Evolutionary conservation across 768 basidiomycete species (phyloP), one percentile per base, ranked within the genome.

Genomic region (Psilocybe sp.): DNA sequence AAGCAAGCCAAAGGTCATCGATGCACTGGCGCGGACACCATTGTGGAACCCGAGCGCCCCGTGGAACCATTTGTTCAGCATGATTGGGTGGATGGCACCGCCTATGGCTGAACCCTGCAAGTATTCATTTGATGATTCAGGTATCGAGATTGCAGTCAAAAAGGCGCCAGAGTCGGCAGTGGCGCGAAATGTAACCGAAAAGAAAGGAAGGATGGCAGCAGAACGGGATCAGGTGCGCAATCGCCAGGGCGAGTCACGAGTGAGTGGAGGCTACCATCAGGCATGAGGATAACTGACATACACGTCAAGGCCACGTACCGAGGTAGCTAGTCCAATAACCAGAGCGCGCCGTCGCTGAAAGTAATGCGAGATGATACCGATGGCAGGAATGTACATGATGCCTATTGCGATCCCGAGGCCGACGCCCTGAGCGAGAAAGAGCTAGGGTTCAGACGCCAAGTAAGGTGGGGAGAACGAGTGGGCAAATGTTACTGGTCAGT

Each of bases 11-110:
- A 65, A 67, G 33, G 69, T 61, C 20, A 81, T 53, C 6, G 65
- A 76, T 12, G 77, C 78, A 42, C 75, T 79, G 16, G 69, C 72
- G 14, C 73, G 73, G n/a, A 77, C 77, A 28, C 77, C 77, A 31
- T 70, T 68, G n/a, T 67, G 81, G 75, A 82, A 69, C 3, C 84
- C 81, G 13, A 76, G 66, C 2, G 54, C 56, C 3, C 75, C 73
- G 48, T 76, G 64, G 50, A 78, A 74, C 51, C 73, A 64, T 35
- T 74, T 69, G 59, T 87, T 86, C 16, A 50, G 19, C 49, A 50
- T 75, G 56, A 85, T 82, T 2, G 82, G 80, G 50, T 84, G 81
- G 8, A 86, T 57, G 18, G 79, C 71, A 10, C 80, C 82, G 2
- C 85, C 85, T 12, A 82, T 60, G 14, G 77, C 80, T n/a, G 81